These are phyloP conservation scores for Cystobasidium pallidum DNA, from an alignment of 1,284 basidiomycete species.

Conservation along the genomic window DNA sequence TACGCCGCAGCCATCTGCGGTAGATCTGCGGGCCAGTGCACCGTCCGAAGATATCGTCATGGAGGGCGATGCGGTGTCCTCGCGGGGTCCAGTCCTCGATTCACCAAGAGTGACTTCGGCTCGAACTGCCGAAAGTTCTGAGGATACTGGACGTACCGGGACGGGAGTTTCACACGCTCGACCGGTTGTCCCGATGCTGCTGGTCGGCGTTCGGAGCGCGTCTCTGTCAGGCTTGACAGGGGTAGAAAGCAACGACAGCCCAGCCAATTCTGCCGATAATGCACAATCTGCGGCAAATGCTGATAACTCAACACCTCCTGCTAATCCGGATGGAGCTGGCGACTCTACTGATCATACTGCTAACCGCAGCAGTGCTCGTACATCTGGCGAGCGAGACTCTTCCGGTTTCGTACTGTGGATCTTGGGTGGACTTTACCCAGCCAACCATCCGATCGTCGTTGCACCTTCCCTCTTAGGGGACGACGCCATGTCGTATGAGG, in stretches of 20 bases:
- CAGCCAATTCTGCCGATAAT: neutral
- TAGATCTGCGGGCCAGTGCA: neutral
- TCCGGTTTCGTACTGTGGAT: conserved; percentile 35
- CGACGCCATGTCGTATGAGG: conserved; percentile 56
- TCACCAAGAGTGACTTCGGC: neutral
- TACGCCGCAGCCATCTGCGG: neutral
- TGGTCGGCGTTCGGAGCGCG: conserved; percentile 39
- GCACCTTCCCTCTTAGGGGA: conserved; percentile 60
- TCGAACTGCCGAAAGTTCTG: too few relatives aligned
- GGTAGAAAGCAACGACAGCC: neutral
- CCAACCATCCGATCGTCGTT: conserved; percentile 78
- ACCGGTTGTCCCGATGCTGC: conserved; percentile 37
- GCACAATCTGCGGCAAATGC: neutral
- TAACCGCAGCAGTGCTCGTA: neutral
- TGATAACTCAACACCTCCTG: neutral
- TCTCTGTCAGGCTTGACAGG: neutral
- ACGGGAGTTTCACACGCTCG: neutral
- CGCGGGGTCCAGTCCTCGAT: neutral
- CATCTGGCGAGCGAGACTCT: conserved; percentile 1
- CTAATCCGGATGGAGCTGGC: neutral
- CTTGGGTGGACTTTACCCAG: conserved; percentile 76
- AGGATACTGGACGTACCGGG: too few relatives aligned
- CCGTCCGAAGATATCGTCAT: neutral
- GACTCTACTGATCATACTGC: neutral
- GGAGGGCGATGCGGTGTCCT: neutral